Evolutionary conservation across 345 rosid genomes (phyloP), one percentile per base, ranked within the genome.

Genomic region (Psidium friedrichsthalianum): DNA sequence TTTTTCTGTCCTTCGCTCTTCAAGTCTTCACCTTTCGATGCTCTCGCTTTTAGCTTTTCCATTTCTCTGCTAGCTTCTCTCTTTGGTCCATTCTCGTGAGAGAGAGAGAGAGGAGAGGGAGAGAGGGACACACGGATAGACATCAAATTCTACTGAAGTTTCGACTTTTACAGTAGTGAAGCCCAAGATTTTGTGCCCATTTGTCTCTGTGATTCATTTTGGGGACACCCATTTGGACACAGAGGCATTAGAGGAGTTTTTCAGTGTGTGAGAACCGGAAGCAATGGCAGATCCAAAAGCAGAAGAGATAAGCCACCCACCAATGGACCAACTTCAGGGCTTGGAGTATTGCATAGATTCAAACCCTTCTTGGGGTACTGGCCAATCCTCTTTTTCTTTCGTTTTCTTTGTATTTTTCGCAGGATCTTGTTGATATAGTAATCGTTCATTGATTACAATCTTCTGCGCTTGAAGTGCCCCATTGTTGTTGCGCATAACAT

Each of bases 321-420:
- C 99, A 83, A 93, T 93, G 98, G 99, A 97, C 89, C 99, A 97
- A 89, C 99, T 97, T 91, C 99, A 96, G 86, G n/a, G 99, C 57
- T 88, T 97, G 59, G 99, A 97, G 94, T 97, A 95, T 58, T 97
- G 99, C 90, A 96, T 97, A 86, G 99, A 97, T 91, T 97, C 99
- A 51, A 97, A 97, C 86, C 99, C 99, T 42, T 95, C 99, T 80
- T 96, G 99, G 98, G 98, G 99, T 97, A 90, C 25, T 88, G 82
- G 85, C 82, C 25, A 36, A 64, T 83, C 83, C 15, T 82, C 29
- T 82, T 22, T 14, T 74, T 83, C 49, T 40, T 82, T 51, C 13
- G 52, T 82, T 53, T 82, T 27, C n/a, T 21, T 84, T 52, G n/a
- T 15, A 53, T 56, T 83, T 83, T 6, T 51, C 14, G 52, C 52